Conservation (phyloP, 202 grass and related monocot genomes). For the Tripidium arundinaceum region DNA sequence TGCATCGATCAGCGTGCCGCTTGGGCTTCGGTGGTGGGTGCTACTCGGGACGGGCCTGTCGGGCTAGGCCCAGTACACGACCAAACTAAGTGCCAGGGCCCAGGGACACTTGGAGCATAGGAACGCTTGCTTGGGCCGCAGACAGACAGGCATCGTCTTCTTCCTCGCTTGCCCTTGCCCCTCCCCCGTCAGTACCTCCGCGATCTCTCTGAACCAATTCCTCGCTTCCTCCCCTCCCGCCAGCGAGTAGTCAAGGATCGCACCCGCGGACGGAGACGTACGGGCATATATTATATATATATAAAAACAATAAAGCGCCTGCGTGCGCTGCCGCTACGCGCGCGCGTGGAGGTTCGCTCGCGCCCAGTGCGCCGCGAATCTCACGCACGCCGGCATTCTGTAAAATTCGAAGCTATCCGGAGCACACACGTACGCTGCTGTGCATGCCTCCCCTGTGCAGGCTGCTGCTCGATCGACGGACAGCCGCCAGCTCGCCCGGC, state of each 20-base stretch:
- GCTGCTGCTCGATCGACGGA: neutral
- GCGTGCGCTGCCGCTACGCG: neutral
- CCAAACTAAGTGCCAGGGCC: neutral
- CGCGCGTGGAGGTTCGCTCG: neutral
- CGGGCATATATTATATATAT: neutral
- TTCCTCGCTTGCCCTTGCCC: neutral
- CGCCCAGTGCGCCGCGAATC: constrained; percentile 42
- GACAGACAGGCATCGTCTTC: neutral
- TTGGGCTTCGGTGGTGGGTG: neutral
- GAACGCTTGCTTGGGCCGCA: neutral
- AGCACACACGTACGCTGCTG: neutral
- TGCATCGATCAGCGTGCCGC: neutral
- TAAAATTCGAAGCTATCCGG: constrained; percentile 49
- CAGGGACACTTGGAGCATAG: neutral
- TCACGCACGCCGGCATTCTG: neutral
- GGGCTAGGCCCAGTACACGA: no score
- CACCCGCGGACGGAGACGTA: neutral
- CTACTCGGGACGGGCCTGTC: neutral
- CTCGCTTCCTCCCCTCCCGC: neutral
- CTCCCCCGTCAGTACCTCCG: neutral
- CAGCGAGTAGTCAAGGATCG: constrained; percentile 26
- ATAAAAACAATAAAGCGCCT: neutral
- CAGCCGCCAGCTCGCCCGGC: neutral
- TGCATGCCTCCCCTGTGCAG: neutral
- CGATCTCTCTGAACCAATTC: constrained; percentile 32